These are phyloP conservation scores for Colletotrichum echinochloae DNA, from an alignment of 2,329 filamentous ascomycete species.

Conservation along the genomic window DNA sequence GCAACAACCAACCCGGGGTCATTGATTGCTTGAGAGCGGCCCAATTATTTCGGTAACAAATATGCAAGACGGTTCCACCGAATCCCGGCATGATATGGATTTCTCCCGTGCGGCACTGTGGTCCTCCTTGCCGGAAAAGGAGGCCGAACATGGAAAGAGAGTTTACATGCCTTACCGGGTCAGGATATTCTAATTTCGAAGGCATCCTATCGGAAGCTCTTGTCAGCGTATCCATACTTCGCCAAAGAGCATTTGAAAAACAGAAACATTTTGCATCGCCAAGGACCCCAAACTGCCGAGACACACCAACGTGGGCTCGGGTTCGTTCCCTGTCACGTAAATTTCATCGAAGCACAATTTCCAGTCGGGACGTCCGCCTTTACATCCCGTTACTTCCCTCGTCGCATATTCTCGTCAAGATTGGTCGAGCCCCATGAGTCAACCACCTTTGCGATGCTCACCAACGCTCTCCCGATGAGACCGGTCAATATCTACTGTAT, in stretches of 20 bases:
- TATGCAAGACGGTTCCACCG: constrained; percentile 25
- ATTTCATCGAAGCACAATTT: neutral
- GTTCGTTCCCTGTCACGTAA: neutral
- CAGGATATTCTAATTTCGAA: constrained; percentile 10
- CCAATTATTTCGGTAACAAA: constrained; percentile 12
- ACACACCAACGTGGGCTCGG: neutral
- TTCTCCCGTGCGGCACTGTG: constrained; percentile 25
- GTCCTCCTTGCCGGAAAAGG: constrained; percentile 6
- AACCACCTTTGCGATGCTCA: neutral
- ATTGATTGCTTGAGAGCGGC: constrained; percentile 30
- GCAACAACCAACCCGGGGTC: neutral
- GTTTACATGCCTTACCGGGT: constrained; percentile 5
- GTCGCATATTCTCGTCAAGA: neutral
- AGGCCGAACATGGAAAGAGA: constrained; percentile 20
- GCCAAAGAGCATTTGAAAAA: neutral
- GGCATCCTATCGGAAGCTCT: constrained; percentile 1
- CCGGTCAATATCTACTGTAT: too few species aligned
- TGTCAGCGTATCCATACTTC: constrained; percentile 3
- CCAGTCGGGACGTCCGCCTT: neutral
- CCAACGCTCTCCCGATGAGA: neutral
- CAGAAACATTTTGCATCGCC: neutral
- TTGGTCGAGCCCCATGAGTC: neutral
- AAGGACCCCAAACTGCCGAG: neutral
- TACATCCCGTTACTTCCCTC: too few species aligned
- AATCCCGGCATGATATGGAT: constrained; percentile 3